Evolutionary conservation across 2,329 filamentous ascomycete genomes (phyloP), one percentile per base, ranked within the genome.

Genomic region (Exophiala phaeomuriformis): DNA sequence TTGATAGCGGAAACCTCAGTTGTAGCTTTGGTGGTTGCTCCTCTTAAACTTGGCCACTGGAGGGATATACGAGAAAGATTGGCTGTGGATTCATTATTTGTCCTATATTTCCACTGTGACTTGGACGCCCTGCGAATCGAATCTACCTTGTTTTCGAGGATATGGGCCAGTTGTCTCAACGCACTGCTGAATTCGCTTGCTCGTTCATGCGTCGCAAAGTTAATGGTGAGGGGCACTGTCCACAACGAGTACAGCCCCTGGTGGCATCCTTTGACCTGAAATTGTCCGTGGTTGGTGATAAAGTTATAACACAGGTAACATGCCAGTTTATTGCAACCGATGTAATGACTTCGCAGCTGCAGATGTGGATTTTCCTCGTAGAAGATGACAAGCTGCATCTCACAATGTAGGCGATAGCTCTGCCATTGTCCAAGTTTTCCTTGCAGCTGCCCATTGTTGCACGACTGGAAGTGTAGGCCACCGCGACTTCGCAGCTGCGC

Each of bases 281-380:
- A 44, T n/a, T 29, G 47, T 8, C 47, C 47, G 19, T 50, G 47
- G 39, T 10, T 12, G n/a, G 19, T 27, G 19, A 43, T 9, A 19
- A 50, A 50, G 5, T 50, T 19, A 19, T 50, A 44, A 44, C 47
- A 50, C 12, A 50, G 37, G 37, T 44, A 50, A 42, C 47, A 50
- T 8, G 8, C 8, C 30, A 50, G 29, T 19, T 50, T 50, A 36
- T 50, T 29, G 37, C 47, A 45, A 6, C 47, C 47, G n/a, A 50
- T 44, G 37, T 50, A 50, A 44, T 5, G 8, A 31, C 8, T 42
- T 10, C 7, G 7, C 8, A 8, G 6, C 30, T 31, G 8, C 29
- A 40, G 12, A 7, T 37, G 12, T n/a, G 47, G 36, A 27, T 50
- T 45, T 50, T 50, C 36, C 37, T 50, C n/a, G 29, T 50, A 50